phyloP scores from a whole-genome alignment of 108 stramenopile genomes.

The Tribonema minus region DNA sequence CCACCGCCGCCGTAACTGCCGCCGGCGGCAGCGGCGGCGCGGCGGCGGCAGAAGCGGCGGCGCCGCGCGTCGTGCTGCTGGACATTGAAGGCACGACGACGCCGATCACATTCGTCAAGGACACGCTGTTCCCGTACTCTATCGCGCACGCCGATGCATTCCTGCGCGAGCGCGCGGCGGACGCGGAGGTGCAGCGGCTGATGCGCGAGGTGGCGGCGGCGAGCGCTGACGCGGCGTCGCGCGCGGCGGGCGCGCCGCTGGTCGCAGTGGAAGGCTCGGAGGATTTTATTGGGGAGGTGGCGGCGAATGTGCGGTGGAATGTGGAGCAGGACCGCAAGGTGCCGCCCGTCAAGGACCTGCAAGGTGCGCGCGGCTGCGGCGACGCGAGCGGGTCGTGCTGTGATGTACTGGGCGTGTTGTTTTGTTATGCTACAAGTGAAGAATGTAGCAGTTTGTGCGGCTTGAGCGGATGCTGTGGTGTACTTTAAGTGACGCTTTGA shows the following conservation, averaged over 20 bases:
- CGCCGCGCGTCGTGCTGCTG: slow-evolving; percentile 65
- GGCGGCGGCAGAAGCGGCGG: not conserved
- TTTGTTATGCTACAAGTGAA: too few relatives aligned
- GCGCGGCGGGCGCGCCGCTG: not conserved
- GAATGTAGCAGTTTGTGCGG: too few relatives aligned
- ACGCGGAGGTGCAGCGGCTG: not conserved
- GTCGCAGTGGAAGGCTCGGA: slow-evolving; percentile 3
- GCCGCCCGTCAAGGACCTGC: not conserved
- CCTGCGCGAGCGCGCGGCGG: too few relatives aligned
- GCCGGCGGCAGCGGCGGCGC: not conserved
- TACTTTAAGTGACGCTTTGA: too few relatives aligned
- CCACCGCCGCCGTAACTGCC: slow-evolving; percentile 6
- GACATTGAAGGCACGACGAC: slow-evolving; percentile 93
- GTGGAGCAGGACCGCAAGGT: slow-evolving; percentile 72
- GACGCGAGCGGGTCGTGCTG: too few relatives aligned
- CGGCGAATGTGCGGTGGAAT: slow-evolving; percentile 56
- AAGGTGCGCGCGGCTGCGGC: too few relatives aligned
- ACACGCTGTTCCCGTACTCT: slow-evolving; percentile 72
- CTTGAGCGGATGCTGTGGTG: too few relatives aligned
- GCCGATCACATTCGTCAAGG: slow-evolving; percentile 84
- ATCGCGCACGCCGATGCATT: too few relatives aligned
- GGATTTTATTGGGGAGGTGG: slow-evolving; percentile 45
- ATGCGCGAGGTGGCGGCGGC: not conserved
- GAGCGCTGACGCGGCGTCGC: not conserved
- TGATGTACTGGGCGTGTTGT: too few relatives aligned